Conservation (phyloP, 2,329 filamentous ascomycete genomes). For the Apiospora marii region DNA sequence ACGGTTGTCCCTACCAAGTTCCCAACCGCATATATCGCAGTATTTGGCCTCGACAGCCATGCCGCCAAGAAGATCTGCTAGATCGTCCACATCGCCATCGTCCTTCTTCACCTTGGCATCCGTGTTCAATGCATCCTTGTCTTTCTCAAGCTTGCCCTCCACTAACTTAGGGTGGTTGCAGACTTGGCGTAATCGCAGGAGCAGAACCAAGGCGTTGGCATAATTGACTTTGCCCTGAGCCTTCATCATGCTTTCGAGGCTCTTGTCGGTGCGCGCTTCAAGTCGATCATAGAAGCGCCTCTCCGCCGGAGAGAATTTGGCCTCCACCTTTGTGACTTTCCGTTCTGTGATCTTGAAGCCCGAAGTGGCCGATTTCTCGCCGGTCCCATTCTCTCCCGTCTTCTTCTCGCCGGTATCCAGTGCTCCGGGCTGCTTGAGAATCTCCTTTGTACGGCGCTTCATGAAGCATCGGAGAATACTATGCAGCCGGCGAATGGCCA, state of each 20-base stretch:
- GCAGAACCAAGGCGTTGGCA: conserved; percentile 88
- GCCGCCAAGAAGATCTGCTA: conserved; percentile 86
- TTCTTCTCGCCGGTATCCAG: conserved; percentile 78
- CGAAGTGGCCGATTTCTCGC: conserved; percentile 56
- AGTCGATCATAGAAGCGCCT: conserved; percentile 85
- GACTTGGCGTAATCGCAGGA: conserved; percentile 89
- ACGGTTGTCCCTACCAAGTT: conserved; percentile 62
- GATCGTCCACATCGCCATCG: conserved; percentile 76
- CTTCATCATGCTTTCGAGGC: conserved; percentile 90
- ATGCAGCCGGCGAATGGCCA: conserved; percentile 88
- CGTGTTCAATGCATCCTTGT: conserved; percentile 82
- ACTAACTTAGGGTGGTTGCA: conserved; percentile 95
- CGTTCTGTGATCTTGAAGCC: conserved; percentile 92
- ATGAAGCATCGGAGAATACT: conserved; percentile 91
- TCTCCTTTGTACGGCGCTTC: conserved; percentile 97
- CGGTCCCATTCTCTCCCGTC: conserved; percentile 56
- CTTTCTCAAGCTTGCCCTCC: conserved; percentile 83
- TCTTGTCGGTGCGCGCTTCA: conserved; percentile 84
- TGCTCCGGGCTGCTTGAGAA: conserved; percentile 88
- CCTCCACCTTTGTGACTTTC: conserved; percentile 82
- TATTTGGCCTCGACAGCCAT: conserved; percentile 80
- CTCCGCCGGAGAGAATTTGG: conserved; percentile 81
- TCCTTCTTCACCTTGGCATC: conserved; percentile 62
- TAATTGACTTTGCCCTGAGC: conserved; percentile 87
- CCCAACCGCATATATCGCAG: conserved; percentile 83